A percentile compares a stretch with the other conserved stretches of the same genome.
Evolutionary conservation across 2,329 filamentous ascomycete genomes (phyloP).

Genomic region (Fusarium sp.): DNA sequence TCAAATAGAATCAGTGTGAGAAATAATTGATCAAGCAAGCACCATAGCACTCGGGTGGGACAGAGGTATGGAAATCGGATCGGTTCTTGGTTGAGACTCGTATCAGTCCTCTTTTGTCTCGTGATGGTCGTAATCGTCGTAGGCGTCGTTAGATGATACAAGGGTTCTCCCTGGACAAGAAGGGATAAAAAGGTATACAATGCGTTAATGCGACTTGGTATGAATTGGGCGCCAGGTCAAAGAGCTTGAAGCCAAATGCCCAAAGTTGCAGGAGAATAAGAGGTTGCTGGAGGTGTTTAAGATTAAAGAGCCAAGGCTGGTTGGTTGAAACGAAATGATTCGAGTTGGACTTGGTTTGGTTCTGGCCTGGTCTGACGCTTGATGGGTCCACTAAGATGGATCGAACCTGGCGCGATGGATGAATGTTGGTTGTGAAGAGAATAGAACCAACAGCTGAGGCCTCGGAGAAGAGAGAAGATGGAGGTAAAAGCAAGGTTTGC

Average conservation of each 20-base stretch:
- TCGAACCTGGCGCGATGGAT: conserved; percentile 20
- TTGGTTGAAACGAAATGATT: conserved; percentile 34
- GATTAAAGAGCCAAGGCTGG: conserved; percentile 23
- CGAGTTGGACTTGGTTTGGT: conserved; percentile 15
- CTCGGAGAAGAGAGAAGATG: neutral
- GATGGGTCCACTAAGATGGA: conserved; percentile 32
- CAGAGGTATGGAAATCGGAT: conserved; percentile 1
- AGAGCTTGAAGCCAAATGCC: conserved; percentile 5
- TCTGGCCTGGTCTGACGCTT: conserved; percentile 9
- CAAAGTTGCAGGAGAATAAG: neutral
- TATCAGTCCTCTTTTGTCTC: conserved; percentile 31
- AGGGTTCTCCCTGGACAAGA: neutral
- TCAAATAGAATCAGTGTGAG: conserved; percentile 25
- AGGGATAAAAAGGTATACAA: neutral
- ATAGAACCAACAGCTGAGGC: conserved; percentile 19
- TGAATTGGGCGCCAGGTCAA: conserved; percentile 4
- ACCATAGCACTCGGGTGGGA: conserved; percentile 11
- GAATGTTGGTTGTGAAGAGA: conserved; percentile 2
- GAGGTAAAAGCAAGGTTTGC: neutral
- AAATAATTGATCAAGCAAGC: conserved; percentile 2
- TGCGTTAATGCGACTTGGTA: neutral
- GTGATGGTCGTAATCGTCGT: conserved; percentile 40
- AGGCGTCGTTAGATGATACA: conserved; percentile 36
- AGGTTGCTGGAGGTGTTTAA: conserved; percentile 6
- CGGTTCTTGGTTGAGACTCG: conserved; percentile 17